Base-by-base conservation (phyloP, 2,329 filamentous ascomycete species). In the Metarhizium album region DNA sequence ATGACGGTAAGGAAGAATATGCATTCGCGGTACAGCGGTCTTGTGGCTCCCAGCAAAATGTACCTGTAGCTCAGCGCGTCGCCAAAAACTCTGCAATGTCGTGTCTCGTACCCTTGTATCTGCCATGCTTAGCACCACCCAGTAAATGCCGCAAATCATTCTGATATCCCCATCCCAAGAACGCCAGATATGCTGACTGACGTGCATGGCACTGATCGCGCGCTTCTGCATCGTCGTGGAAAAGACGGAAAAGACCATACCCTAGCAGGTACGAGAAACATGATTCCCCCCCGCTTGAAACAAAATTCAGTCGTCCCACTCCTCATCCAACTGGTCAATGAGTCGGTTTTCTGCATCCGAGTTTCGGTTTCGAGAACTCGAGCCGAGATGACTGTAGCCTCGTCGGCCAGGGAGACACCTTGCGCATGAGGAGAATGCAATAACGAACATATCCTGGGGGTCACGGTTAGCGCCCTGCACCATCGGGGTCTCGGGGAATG, bases 251-350 rank as follows among this genome's bases (percentile, higher is more conserved):
- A n/a, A n/a, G n/a, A n/a, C n/a, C 20, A 43, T 22, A 22, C 38
- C 33, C 20, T 33, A 23, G 18, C 27, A 45, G 4, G 38, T 24
- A 45, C 27, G 1, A 18, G 13, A 20, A 40, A 27, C 20, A 40
- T 9, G 4, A 20, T 23, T 23, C 40, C 24, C 13, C 18, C 7
- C 8, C 16, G 11, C 45, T 40, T 49, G 48, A 29, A n/a, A 14
- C 4, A 33, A n/a, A n/a, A 20, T 42, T 50, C 61, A 83, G 56
- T 95, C 90, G 59, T 96, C 90, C 91, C 91, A 97, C 65, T 96
- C 90, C 67, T 97, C 91, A 62, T 97, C 93, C 53, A 96, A 74
- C 67, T 96, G 89, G 66, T 97, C 91, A 65, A 98, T 97, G 59
- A 97, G 70, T 55, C 90, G 75, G 67, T 97, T 96, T 70, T 97